Percentiles rank a stretch among this genome's conserved stretches.
These are phyloP conservation scores for Escallonia herrerae DNA, from an alignment of 129 eudicot species.

Conservation along the genomic window DNA sequence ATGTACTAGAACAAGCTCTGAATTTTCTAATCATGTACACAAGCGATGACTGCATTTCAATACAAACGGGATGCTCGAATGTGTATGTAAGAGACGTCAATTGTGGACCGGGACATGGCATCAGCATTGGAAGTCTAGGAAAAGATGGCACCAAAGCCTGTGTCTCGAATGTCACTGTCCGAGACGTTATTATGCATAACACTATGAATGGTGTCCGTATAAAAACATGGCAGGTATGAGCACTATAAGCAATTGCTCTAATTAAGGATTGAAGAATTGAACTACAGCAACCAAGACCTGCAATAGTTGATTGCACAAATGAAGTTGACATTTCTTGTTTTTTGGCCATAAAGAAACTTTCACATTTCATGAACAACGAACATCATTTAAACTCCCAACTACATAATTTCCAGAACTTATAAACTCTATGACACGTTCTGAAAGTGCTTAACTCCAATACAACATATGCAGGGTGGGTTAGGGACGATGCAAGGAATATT, in stretches of 20 bases:
- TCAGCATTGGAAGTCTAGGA: constrained; percentile 92
- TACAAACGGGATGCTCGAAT: constrained; percentile 95
- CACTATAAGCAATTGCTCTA: constrained; percentile 5
- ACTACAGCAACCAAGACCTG: background rate
- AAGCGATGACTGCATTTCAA: constrained; percentile 96
- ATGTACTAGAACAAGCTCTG: background rate
- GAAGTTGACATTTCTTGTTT: background rate
- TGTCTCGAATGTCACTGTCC: constrained; percentile 84
- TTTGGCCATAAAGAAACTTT: too few species aligned
- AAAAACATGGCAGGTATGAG: constrained; percentile 93
- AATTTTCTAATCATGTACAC: constrained; percentile 12
- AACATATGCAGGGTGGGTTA: constrained; percentile 74
- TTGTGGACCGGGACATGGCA: constrained; percentile 99
- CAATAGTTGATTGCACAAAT: background rate
- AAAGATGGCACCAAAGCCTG: constrained; percentile 80
- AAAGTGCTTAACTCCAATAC: background rate
- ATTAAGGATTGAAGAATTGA: background rate
- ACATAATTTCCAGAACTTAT: background rate
- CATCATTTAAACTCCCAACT: background rate
- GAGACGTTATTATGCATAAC: constrained; percentile 58
- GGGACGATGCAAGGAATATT: constrained; percentile 72
- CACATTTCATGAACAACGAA: too few species aligned
- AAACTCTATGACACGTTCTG: too few species aligned
- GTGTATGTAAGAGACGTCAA: constrained; percentile 70
- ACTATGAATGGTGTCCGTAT: constrained; percentile 92